Base-by-base conservation (phyloP, 176 grass and related monocot species). In the Stipa capillata region DNA sequence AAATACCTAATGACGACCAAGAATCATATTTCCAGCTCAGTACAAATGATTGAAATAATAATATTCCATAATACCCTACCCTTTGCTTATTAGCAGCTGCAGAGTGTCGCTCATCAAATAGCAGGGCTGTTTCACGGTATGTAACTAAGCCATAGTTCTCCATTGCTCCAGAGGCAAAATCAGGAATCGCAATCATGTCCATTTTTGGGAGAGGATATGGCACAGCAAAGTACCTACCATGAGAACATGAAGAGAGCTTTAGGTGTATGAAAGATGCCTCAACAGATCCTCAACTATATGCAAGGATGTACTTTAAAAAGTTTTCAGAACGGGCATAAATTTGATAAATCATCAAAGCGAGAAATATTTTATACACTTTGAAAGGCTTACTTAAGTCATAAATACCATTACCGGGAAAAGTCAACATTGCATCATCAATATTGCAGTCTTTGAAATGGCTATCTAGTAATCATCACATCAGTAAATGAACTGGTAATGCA, bases 81-180 rank as follows among this genome's bases (percentile, higher is more conserved):
- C 83, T 75, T 90, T 97, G 92, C 71, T 90, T 94, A 90, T 97
- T 94, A 17, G 85, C 86, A 69, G 92, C 87, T 79, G 95, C 91
- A 35, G 95, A 97, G 82, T 94, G 87, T 5, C 33, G 81, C 31
- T 94, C 91, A 84, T 97, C 95, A 81, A 88, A 94, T 51, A 97
- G 79, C 74, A 97, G 68, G 65, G 85, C 87, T 43, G 87, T 92
- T 87, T 97, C 95, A 74, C 89, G 82, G 78, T 97, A 97, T 76
- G 89, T 97, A 50, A 97, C 89, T 83, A 97, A 85, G 64, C 95
- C 95, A 65, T 94, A 97, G 63, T 97, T 97, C 77, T 97, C 95
- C 95, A 97, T 97, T 52, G 92, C 95, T 40, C 89, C 89, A 69
- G 83, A 33, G 1, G 92, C 80, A 89, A 94, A 92, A 94, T 92